These are phyloP conservation scores for Lizonia empirigonia DNA, from an alignment of 2,329 filamentous ascomycete species.

Conservation along the genomic window DNA sequence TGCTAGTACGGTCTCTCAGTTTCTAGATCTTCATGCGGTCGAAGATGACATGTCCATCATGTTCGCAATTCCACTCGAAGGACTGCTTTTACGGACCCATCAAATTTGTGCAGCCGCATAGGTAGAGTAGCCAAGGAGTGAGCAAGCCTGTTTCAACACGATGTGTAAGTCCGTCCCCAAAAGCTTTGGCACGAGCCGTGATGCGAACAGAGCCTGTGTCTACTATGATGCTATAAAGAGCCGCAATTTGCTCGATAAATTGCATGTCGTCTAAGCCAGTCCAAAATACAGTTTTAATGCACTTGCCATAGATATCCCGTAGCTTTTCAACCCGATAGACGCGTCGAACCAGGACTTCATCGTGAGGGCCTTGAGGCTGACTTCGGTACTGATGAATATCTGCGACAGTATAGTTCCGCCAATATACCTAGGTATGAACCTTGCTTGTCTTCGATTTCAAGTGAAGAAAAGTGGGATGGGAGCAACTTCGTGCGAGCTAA, in stretches of 20 bases:
- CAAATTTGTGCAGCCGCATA: constrained; percentile 25
- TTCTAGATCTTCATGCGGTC: constrained; percentile 18
- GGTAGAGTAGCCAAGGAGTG: constrained; percentile 20
- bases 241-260: constrained; percentile 18
- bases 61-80: constrained; percentile 24
- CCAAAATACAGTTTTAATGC: constrained; percentile 19
- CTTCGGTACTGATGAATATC: constrained; percentile 7
- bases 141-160: constrained; percentile 12
- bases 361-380: constrained; percentile 16
- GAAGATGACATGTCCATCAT: constrained; percentile 12
- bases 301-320: constrained; percentile 11
- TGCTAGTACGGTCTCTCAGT: constrained; percentile 16
- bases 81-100: constrained; percentile 16
- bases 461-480: background rate
- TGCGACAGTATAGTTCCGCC: constrained; percentile 23
- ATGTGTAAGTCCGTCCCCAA: constrained; percentile 23
- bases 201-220: constrained; percentile 24
- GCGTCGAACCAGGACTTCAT: constrained; percentile 20
- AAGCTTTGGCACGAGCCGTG: constrained; percentile 18
- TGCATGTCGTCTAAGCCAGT: constrained; percentile 16
- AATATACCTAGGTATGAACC: constrained; percentile 25
- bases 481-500: background rate
- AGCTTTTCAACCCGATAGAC: constrained; percentile 13
- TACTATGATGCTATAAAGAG: constrained; percentile 25
- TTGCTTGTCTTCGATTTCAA: constrained; percentile 19